Evolutionary conservation across 169 alveolate genomes (phyloP).

Genomic region (Plasmodium inui): DNA sequence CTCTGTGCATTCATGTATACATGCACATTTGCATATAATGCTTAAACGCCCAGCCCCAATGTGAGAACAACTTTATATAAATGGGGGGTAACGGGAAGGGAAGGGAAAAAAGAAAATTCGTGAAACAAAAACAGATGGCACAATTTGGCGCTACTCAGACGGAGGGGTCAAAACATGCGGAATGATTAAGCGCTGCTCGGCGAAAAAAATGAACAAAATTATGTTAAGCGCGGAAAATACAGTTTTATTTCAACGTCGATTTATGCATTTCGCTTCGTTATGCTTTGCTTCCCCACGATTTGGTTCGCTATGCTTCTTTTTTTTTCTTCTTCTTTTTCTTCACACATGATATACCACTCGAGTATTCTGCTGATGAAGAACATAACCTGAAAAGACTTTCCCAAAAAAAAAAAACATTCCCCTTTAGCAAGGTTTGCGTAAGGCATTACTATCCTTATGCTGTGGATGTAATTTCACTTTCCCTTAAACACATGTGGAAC

Average conservation of each 20-base stretch:
- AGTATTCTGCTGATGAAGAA: neutral
- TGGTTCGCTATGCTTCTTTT: neutral
- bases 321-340: neutral
- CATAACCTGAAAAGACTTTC: neutral
- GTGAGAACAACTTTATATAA: neutral
- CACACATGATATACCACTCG: neutral
- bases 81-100: neutral
- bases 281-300: neutral
- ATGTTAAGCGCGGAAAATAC: neutral
- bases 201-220: neutral
- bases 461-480: neutral
- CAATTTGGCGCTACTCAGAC: neutral
- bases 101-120: neutral
- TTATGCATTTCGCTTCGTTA: neutral
- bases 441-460: neutral
- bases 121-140: neutral
- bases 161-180: neutral
- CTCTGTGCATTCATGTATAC: neutral
- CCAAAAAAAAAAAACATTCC: neutral
- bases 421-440: neutral
- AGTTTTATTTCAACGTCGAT: neutral
- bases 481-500: neutral
- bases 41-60: neutral
- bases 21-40: neutral
- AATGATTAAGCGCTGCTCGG: neutral